phyloP scores from a whole-genome alignment of 2,329 filamentous ascomycete genomes.

The Calcarisporium arbuscula region DNA sequence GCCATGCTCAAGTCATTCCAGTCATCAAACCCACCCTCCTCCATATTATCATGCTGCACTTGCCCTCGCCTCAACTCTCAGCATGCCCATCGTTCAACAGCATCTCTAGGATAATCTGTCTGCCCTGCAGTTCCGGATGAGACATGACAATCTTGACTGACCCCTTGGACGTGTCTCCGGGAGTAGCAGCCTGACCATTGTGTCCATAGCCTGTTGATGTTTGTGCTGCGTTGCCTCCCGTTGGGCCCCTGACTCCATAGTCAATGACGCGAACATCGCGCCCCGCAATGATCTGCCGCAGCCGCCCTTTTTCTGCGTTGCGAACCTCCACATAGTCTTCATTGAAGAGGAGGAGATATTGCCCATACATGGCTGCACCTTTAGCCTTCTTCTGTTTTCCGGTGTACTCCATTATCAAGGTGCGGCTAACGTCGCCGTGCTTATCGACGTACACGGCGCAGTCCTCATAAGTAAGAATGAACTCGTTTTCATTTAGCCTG shows the following conservation, averaged over 20 bases:
- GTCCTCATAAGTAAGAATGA: constrained; percentile 88
- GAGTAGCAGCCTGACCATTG: constrained; percentile 27
- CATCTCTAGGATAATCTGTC: constrained; percentile 87
- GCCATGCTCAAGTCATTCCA: too few relatives aligned
- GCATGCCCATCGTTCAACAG: constrained; percentile 80
- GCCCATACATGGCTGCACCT: constrained; percentile 80
- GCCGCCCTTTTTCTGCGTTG: constrained; percentile 89
- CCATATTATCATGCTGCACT: too few relatives aligned
- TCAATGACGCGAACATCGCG: constrained; percentile 86
- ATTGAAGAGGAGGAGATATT: constrained; percentile 90
- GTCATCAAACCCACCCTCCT: too few relatives aligned
- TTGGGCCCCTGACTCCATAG: constrained; percentile 64
- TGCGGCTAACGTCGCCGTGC: constrained; percentile 89
- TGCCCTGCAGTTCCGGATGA: constrained; percentile 78
- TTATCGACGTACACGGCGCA: constrained; percentile 98
- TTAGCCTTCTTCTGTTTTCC: constrained; percentile 74
- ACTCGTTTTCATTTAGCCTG: constrained; percentile 84
- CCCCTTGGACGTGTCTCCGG: constrained; percentile 49
- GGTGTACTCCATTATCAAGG: constrained; percentile 98
- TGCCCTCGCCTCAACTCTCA: constrained; percentile 26
- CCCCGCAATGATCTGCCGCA: constrained; percentile 91
- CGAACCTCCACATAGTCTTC: constrained; percentile 95
- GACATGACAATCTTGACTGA: constrained; percentile 94
- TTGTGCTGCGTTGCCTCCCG: constrained; percentile 38
- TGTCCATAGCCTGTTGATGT: constrained; percentile 26